phyloP scores from a whole-genome alignment of 2,329 filamentous ascomycete species.

The Fusarium sp. region DNA sequence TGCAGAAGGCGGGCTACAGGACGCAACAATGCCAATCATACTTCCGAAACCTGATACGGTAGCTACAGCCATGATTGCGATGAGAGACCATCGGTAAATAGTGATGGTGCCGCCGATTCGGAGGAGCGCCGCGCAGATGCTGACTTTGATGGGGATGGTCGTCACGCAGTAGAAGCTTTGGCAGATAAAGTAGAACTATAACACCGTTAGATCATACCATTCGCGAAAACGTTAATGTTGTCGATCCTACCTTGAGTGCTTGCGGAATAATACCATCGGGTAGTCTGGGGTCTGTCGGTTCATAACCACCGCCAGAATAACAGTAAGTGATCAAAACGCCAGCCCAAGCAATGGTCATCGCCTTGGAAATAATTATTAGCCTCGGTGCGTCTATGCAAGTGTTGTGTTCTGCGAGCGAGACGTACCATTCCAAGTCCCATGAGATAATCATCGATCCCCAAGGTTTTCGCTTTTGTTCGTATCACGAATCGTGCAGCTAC shows the following conservation, averaged over 20 bases:
- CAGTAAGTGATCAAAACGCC: constrained; percentile 1
- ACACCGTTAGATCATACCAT: neutral
- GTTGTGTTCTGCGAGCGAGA: no score
- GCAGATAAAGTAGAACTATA: constrained; percentile 18
- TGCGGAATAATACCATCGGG: neutral
- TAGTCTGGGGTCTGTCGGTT: neutral
- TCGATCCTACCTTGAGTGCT: neutral
- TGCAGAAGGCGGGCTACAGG: constrained; percentile 18
- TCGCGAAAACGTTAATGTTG: no score
- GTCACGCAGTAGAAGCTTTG: constrained; percentile 18
- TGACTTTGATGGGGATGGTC: constrained; percentile 17
- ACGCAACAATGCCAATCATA: constrained; percentile 20
- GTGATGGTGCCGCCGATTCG: constrained; percentile 12
- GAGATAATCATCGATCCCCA: constrained; percentile 11
- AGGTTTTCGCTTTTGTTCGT: neutral
- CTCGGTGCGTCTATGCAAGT: no score
- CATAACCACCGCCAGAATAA: constrained; percentile 7
- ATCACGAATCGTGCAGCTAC: neutral
- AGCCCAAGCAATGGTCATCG: constrained; percentile 13
- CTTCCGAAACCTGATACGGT: constrained; percentile 7
- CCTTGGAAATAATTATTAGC: neutral
- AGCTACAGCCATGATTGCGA: constrained; percentile 11
- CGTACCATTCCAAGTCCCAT: constrained; percentile 12
- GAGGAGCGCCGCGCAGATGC: constrained; percentile 22
- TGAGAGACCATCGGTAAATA: constrained; percentile 5